Base-by-base conservation (phyloP, 2,329 filamentous ascomycete genomes). In the Pleurostoma richardsiae region DNA sequence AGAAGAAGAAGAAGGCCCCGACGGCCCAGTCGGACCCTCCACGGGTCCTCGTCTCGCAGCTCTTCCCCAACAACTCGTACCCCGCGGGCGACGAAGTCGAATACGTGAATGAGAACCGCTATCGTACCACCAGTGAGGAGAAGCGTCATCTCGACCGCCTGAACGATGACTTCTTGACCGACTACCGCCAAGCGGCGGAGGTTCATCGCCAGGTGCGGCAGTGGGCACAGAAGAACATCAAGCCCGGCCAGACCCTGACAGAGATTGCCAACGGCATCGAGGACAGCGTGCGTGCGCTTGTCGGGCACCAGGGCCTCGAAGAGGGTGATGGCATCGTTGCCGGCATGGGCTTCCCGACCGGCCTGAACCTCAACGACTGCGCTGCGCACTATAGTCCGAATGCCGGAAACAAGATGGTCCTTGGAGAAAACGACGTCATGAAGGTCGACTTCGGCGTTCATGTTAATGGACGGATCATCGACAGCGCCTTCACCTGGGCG, bases 361-460 rank as follows among this genome's bases (percentile, higher is more conserved):
- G 88, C 47, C 69, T 92, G 49, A 90, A 86, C 66, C 77, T 92
- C 59, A 90, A 94, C 68, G 82, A 91, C 66, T 87, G 87, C 58
- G 87, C 87, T 4, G 88, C 88, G 10, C 88, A 92, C 69, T 94
- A 86, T 68, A 89, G 84, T 11, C 88, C 88, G 6, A 94, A 92
- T 65, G 83, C 86, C 4, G 88, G 88, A 46, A 94, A 94, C 68
- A 88, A 90, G 63, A 79, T 86, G 57, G 68, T 90, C 31, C 71
- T 94, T 49, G 73, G 86, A 59, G 65, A 84, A 51, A 77, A 81
- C 51, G 88, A 95, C 61, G 87, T 95, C 33, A 79, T 92, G 77
- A 91, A 89, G 66, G 83, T 91, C 6, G 87, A 92, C 59, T 88
- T 90, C 58, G 87, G 88, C 42, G 87, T 91, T 30, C 88, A 92